These are phyloP conservation scores for Spiraea crenata DNA, from an alignment of 331 rosid genomes.

Conservation along the genomic window DNA sequence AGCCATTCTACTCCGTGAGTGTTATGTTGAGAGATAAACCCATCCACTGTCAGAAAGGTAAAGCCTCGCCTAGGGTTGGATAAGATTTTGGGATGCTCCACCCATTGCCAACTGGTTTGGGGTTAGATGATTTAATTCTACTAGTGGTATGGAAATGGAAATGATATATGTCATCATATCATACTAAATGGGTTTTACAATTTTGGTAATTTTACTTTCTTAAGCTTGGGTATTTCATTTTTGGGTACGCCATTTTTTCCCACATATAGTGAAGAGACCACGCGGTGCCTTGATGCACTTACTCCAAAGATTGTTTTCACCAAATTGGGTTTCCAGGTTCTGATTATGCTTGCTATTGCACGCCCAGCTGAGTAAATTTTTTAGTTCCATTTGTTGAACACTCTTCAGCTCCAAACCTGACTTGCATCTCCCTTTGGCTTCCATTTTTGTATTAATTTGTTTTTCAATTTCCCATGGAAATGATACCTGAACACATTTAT, in stretches of 20 bases:
- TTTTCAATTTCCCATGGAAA: not conserved
- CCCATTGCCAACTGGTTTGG: not conserved
- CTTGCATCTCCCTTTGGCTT: not conserved
- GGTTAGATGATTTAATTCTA: not conserved
- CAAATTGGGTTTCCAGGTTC: not conserved
- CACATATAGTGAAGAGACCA: not conserved
- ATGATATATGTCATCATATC: not conserved
- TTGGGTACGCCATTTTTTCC: too few relatives aligned
- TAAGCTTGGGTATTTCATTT: not conserved
- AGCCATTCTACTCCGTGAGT: too few relatives aligned
- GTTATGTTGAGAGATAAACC: not conserved
- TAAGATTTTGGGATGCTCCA: not conserved
- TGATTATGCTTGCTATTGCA: not conserved
- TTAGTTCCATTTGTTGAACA: not conserved
- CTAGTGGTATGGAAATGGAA: not conserved
- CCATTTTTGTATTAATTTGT: slow-evolving; percentile 21
- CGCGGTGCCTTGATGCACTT: not conserved
- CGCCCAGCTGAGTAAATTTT: not conserved
- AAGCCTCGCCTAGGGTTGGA: too few relatives aligned
- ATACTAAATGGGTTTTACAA: not conserved
- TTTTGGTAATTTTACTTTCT: not conserved
- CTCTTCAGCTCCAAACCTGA: not conserved
- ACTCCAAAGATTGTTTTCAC: not conserved
- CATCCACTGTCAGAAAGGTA: not conserved
- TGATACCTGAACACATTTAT: not conserved